Evolutionary conservation across 139 green algal species (phyloP), one percentile per base, ranked within the genome.

Genomic region (Chlorella sp.): DNA sequence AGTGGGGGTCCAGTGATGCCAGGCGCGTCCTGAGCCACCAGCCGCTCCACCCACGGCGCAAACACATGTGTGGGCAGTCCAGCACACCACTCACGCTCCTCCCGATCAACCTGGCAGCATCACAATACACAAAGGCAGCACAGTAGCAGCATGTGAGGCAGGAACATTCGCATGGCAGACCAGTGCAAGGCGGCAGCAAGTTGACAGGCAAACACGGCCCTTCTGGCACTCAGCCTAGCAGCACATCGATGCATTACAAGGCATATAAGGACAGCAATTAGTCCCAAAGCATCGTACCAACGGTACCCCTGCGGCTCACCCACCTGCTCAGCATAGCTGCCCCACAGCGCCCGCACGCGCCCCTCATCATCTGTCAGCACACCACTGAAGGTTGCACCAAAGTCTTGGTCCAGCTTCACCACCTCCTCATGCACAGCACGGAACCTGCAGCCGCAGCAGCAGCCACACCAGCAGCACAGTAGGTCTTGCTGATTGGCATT

Each of bases 341-440:
- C 89, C 87, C 88, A 97, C 66, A 97, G 82, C 2, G 86, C 91
- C 0, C 84, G 78, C 36, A 97, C 82, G 22, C 74, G 73, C 3
- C 87, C 91, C 26, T 73, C 32, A 10, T 82, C 71, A 73, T 97
- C 87, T 17, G 86, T 85, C 49, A 97, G 78, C 70, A 96, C 86
- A 31, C 93, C 93, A 27, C 80, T 85, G 78, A 93, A 96, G 5
- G 82, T 76, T n/a, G 76, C 67, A 10, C 92, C 92, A 83, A 97
- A 97, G 81, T 97, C 92, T 20, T 92, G 93, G 73, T 97, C 93
- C 72, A 97, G 79, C 77, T 90, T 90, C 24, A 95, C 75, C 22
- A 95, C 90, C 76, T 97, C 93, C 74, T 97, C 93, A 74, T 97
- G 90, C 70, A 96, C 86, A 1, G 93, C 88, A 22, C 92, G 89